Conservation (phyloP, 768 basidiomycete genomes). For the Boletus fagicola region DNA sequence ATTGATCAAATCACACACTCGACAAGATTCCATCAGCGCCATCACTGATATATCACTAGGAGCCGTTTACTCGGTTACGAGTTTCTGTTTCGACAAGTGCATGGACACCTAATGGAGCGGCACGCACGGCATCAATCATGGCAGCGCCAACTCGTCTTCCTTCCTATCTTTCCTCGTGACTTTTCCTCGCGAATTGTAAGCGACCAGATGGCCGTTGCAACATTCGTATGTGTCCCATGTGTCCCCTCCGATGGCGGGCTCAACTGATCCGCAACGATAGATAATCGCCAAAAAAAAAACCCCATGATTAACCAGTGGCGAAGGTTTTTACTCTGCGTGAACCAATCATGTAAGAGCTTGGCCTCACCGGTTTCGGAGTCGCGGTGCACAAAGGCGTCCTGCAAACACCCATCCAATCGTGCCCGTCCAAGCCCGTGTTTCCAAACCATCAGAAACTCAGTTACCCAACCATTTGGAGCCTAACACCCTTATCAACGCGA, state of each 20-base stretch:
- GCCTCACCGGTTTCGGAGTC: slow-evolving; percentile 8
- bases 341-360: slow-evolving; percentile 4
- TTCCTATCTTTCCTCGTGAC: slow-evolving; percentile 14
- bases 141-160: slow-evolving; percentile 31
- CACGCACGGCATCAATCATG: slow-evolving; percentile 42
- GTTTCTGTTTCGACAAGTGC: slow-evolving; percentile 62
- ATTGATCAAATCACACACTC: neutral
- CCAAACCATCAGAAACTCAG: slow-evolving; percentile 23
- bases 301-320: slow-evolving; percentile 16
- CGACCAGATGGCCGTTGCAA: slow-evolving; percentile 14
- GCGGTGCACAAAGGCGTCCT: slow-evolving; percentile 15
- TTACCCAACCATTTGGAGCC: slow-evolving; percentile 5
- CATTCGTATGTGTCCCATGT: slow-evolving; percentile 11
- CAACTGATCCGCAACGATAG: neutral
- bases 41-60: slow-evolving; percentile 27
- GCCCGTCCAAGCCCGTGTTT: slow-evolving; percentile 20
- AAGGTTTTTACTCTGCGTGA: slow-evolving; percentile 11
- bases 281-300: slow-evolving; percentile 14
- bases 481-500: slow-evolving; percentile 12
- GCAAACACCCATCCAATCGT: slow-evolving; percentile 19
- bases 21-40: slow-evolving; percentile 15
- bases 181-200: slow-evolving; percentile 15
- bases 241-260: no score
- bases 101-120: slow-evolving; percentile 47
- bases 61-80: slow-evolving; percentile 31